phyloP scores from a whole-genome alignment of 164 flowering plant species.

The Berberis thunbergii region DNA sequence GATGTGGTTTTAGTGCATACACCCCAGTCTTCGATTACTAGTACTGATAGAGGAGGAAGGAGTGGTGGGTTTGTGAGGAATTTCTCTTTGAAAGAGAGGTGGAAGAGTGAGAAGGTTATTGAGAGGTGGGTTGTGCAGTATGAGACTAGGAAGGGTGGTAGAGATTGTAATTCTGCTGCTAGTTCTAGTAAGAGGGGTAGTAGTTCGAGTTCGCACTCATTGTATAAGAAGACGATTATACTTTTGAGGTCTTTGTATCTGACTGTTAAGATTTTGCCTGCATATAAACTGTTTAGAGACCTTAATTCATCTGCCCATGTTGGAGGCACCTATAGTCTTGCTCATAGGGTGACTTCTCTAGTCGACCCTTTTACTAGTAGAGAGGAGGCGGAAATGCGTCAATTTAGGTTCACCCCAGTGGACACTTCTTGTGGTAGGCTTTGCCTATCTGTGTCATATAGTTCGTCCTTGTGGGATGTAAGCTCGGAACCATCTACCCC shows the following conservation, averaged over 20 bases:
- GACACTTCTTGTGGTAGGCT: slow-evolving; percentile 79
- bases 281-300: slow-evolving; percentile 63
- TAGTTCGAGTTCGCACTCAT: slow-evolving; percentile 24
- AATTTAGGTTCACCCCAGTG: slow-evolving; percentile 60
- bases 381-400: slow-evolving; percentile 78
- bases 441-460: slow-evolving; percentile 64
- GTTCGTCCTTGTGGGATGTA: slow-evolving; percentile 40
- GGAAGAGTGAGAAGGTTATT: slow-evolving; percentile 49
- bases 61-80: slow-evolving; percentile 26
- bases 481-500: slow-evolving; percentile 56
- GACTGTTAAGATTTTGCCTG: slow-evolving; percentile 81
- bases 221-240: slow-evolving; percentile 64
- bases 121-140: slow-evolving; percentile 95
- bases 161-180: slow-evolving; percentile 15
- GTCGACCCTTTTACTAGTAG: slow-evolving; percentile 66
- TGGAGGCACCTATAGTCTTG: slow-evolving; percentile 30
- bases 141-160: slow-evolving; percentile 43
- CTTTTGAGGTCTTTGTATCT: slow-evolving; percentile 71
- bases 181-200: slow-evolving; percentile 41
- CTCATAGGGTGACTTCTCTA: slow-evolving; percentile 57
- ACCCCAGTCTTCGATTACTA: slow-evolving; percentile 32
- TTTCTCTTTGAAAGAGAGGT: slow-evolving; percentile 28
- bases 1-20: slow-evolving; percentile 64
- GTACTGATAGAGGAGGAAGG: slow-evolving; percentile 29
- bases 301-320: slow-evolving; percentile 63